Evolutionary conservation across 2,329 filamentous ascomycete genomes (phyloP).

Genomic region (Hypoxylon sp.): DNA sequence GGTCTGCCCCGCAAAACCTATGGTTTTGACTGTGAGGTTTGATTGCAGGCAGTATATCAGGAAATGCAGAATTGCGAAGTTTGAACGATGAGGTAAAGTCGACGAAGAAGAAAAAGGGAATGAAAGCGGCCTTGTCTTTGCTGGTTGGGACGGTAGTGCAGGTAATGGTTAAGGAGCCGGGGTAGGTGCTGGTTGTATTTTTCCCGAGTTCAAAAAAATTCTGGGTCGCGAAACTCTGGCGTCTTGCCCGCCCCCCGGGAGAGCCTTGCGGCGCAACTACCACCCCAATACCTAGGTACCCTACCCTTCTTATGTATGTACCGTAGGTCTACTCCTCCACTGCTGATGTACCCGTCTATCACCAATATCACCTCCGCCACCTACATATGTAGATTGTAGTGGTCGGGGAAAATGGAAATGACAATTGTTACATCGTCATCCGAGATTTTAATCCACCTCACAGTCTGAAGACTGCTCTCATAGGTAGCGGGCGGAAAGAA

Average conservation of each 20-base stretch:
- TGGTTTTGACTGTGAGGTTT: constrained; percentile 10
- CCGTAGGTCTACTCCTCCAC: constrained; percentile 19
- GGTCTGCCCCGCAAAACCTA: constrained; percentile 36
- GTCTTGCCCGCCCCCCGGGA: constrained; percentile 27
- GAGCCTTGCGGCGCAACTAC: constrained; percentile 39
- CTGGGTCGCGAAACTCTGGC: constrained; percentile 47
- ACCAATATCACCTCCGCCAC: constrained; percentile 32
- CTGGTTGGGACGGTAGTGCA: constrained; percentile 18
- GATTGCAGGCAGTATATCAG: not conserved
- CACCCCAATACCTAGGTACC: constrained; percentile 7
- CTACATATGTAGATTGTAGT: not conserved
- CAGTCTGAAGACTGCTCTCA: constrained; percentile 13
- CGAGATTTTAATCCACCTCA: constrained; percentile 16
- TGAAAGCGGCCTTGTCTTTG: constrained; percentile 17
- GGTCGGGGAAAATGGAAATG: constrained; percentile 6
- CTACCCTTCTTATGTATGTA: not conserved
- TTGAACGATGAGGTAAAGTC: constrained; percentile 24
- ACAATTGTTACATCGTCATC: constrained; percentile 1
- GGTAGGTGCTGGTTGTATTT: constrained; percentile 31
- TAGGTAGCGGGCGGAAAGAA: constrained; percentile 3
- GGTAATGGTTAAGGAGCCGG: constrained; percentile 21
- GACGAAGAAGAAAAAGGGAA: constrained; percentile 10
- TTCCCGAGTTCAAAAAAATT: constrained; percentile 33
- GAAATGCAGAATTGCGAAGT: constrained; percentile 17
- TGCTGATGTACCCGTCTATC: constrained; percentile 20